Base-by-base conservation (phyloP, 2,329 filamentous ascomycete genomes). In the Ophiocordyceps sinensis region DNA sequence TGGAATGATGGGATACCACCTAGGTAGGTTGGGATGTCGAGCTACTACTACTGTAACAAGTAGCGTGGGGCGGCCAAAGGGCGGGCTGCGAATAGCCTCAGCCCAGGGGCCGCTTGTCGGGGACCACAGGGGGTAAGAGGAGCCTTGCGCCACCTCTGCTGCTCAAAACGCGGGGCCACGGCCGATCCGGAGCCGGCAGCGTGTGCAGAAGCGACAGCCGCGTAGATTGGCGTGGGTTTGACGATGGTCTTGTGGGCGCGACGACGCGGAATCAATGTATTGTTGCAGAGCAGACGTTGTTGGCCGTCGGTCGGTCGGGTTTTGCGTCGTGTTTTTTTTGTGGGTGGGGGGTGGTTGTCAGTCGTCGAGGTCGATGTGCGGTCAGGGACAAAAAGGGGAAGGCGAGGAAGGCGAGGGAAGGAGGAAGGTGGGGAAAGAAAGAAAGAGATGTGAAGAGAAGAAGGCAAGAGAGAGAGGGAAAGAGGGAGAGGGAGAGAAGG, bases 21-120 rank as follows among this genome's bases (percentile, higher is more conserved):
- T n/a, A n/a, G n/a, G n/a, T n/a, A 3, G 34, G 17, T 12, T 11
- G 36, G 13, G 21, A 21, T 17, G 36, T 17, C 19, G 36, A 21
- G 36, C 23, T 37, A 36, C 44, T 37, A 36, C 44, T 40, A 47
- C 48, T 47, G 45, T 44, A 39, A 43, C 40, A 28, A 9, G 28
- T 28, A 41, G 38, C 43, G 43, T 43, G 38, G 43, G 41, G 43
- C 38, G 37, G 35, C 31, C 40, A 41, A 39, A 45, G 17, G 37
- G n/a, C 11, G 37, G 26, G 39, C 47, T 61, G 58, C 50, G 61
- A 64, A 64, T 64, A 64, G 59, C 61, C 57, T 64, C 61, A 64
- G 39, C 37, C 38, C 36, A 30, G 30, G 17, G 34, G 3, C 35
- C 35, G 35, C 35, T 9, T 26, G 35, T 12, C 19, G 17, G 15